Evolutionary conservation across 75 land plant species (phyloP).

Genomic region (Ceratopteris richardii): DNA sequence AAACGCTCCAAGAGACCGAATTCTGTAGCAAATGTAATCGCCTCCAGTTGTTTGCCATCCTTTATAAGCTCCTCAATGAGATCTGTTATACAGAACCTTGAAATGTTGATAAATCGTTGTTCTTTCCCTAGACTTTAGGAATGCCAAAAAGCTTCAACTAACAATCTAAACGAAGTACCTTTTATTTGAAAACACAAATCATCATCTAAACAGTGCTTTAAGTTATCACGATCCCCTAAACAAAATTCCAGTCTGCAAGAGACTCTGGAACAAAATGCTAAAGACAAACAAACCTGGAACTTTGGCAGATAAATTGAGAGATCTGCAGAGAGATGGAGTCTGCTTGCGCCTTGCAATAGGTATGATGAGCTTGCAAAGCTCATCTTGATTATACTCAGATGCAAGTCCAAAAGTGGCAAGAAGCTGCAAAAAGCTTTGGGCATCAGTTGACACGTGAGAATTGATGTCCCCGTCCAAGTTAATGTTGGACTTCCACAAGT

Average conservation of each 20-base stretch:
- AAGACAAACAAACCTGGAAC: conserved; percentile 53
- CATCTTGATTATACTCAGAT: conserved; percentile 54
- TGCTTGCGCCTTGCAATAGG: conserved; percentile 43
- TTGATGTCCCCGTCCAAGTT: conserved; percentile 31
- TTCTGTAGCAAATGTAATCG: conserved; percentile 32
- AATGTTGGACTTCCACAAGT: conserved; percentile 53
- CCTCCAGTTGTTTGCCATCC: conserved; percentile 40
- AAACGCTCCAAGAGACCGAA: conserved; percentile 58
- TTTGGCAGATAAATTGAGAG: conserved; percentile 47
- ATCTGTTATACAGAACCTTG: conserved; percentile 19
- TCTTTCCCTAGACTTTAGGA: too few relatives aligned
- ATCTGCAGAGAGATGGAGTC: conserved; percentile 51
- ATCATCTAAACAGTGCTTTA: too few relatives aligned
- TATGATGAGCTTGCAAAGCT: conserved; percentile 51
- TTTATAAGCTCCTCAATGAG: conserved; percentile 29
- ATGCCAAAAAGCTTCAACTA: too few relatives aligned
- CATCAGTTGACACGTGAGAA: conserved; percentile 15
- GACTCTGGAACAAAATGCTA: background rate
- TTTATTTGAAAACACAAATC: too few relatives aligned
- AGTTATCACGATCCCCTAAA: background rate
- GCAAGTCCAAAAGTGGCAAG: conserved; percentile 52
- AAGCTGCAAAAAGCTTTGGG: conserved; percentile 49
- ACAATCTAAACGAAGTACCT: too few relatives aligned
- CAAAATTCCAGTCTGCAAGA: background rate
- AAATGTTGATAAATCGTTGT: background rate